These are phyloP conservation scores for Fraxinus latifolia DNA, from an alignment of 305 asterid genomes.

Conservation along the genomic window DNA sequence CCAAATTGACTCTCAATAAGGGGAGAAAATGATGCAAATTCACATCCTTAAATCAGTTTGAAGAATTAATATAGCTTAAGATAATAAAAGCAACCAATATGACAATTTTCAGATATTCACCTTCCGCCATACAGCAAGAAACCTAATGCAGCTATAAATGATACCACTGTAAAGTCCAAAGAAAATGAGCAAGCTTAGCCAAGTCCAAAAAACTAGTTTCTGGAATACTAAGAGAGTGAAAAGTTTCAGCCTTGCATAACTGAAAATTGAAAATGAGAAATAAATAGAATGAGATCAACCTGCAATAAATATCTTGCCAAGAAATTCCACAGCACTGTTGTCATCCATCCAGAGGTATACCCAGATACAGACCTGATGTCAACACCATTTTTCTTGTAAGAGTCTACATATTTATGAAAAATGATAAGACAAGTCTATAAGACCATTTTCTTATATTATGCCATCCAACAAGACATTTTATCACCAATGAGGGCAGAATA, in stretches of 20 bases:
- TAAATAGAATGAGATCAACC: conserved; percentile 40
- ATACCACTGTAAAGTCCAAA: conserved; percentile 66
- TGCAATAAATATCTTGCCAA: conserved; percentile 89
- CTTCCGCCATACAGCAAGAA: conserved; percentile 95
- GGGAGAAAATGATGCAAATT: conserved; percentile 9
- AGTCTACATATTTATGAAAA: not conserved
- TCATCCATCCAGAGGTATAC: conserved; percentile 79
- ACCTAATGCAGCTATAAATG: conserved; percentile 83
- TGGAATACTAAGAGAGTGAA: conserved; percentile 13
- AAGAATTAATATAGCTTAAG: conserved; percentile 14
- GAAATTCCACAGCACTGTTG: conserved; percentile 53
- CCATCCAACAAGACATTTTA: not conserved
- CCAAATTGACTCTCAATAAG: conserved; percentile 6
- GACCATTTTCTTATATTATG: not conserved
- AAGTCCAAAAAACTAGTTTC: conserved; percentile 9
- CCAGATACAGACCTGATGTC: conserved; percentile 75
- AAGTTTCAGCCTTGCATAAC: not conserved
- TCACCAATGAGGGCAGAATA: not conserved
- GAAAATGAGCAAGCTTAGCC: conserved; percentile 29
- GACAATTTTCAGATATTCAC: conserved; percentile 35
- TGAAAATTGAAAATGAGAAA: conserved; percentile 14
- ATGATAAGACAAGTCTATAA: not conserved
- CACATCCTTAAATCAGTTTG: not conserved
- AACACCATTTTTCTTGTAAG: conserved; percentile 23
- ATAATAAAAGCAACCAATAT: conserved; percentile 19